Percentiles rank a stretch among this genome's conserved stretches.
Conservation (phyloP, 176 grass and related monocot genomes). For the Carex parvula region DNA sequence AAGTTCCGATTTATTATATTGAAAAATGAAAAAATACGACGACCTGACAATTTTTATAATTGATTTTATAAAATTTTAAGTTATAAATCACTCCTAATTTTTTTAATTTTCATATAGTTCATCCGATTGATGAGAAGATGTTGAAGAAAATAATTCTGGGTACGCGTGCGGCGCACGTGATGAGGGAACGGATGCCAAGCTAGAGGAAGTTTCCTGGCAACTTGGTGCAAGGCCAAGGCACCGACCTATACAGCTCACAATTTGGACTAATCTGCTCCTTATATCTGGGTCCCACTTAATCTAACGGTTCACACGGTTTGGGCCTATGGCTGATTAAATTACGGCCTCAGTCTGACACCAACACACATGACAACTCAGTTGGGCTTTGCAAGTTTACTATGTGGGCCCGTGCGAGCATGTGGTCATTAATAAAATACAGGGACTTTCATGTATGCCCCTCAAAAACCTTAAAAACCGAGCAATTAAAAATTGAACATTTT, state of each 20-base stretch:
- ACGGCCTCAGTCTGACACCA: background rate
- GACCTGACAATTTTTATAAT: too few species aligned
- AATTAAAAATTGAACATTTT: background rate
- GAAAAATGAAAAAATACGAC: too few species aligned
- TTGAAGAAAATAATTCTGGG: background rate
- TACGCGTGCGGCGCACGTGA: constrained; percentile 10
- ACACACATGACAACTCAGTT: constrained; percentile 11
- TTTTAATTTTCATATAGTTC: too few species aligned
- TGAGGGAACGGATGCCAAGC: background rate
- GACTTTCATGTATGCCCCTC: too few species aligned
- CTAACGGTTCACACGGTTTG: constrained; percentile 25
- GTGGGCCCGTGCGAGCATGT: constrained; percentile 4
- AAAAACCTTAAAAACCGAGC: too few species aligned
- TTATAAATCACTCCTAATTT: too few species aligned
- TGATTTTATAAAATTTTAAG: too few species aligned
- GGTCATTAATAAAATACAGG: background rate
- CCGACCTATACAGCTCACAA: background rate
- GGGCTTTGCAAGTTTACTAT: background rate
- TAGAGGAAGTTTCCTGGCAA: constrained; percentile 24
- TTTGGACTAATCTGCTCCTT: background rate
- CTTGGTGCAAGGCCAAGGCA: background rate
- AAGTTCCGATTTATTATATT: too few species aligned
- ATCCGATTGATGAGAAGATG: too few species aligned
- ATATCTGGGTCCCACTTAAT: background rate
- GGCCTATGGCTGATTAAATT: background rate